These are phyloP conservation scores for Nymphaea colorata DNA, from an alignment of 164 flowering plant species.

Conservation along the genomic window DNA sequence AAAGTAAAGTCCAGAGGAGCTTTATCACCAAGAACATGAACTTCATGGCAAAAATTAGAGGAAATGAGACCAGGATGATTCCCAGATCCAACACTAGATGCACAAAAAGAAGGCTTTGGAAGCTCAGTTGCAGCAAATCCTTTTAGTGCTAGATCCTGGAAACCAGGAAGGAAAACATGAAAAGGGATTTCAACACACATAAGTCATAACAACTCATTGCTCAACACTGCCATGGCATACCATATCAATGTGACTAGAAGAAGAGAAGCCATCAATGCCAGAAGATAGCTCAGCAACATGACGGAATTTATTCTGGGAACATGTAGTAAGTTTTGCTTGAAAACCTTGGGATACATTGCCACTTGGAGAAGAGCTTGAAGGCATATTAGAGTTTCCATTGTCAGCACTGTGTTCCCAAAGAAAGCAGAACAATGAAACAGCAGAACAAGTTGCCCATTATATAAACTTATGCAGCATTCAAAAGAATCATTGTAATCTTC, in stretches of 20 bases:
- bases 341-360: slow-evolving; percentile 18
- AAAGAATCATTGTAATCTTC: neutral
- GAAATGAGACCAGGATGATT: slow-evolving; percentile 8
- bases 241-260: slow-evolving; percentile 43
- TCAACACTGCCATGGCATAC: slow-evolving; percentile 20
- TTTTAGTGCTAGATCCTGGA: slow-evolving; percentile 60
- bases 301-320: slow-evolving; percentile 43
- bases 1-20: slow-evolving; percentile 78
- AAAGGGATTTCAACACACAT: neutral
- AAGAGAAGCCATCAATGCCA: slow-evolving; percentile 28
- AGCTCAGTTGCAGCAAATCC: slow-evolving; percentile 48
- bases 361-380: slow-evolving; percentile 9
- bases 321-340: slow-evolving; percentile 24
- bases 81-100: slow-evolving; percentile 18
- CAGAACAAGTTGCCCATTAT: neutral
- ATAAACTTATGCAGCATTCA: neutral
- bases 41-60: slow-evolving; percentile 29
- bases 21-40: slow-evolving; percentile 36
- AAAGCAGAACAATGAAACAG: neutral
- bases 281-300: slow-evolving; percentile 61
- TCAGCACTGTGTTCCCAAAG: neutral
- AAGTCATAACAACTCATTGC: neutral
- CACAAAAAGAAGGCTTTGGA: slow-evolving; percentile 15
- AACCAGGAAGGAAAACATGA: neutral
- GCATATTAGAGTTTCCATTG: neutral